These are phyloP conservation scores for Metschnikowia bowlesiae DNA, from an alignment of 805 yeast species.

Conservation along the genomic window DNA sequence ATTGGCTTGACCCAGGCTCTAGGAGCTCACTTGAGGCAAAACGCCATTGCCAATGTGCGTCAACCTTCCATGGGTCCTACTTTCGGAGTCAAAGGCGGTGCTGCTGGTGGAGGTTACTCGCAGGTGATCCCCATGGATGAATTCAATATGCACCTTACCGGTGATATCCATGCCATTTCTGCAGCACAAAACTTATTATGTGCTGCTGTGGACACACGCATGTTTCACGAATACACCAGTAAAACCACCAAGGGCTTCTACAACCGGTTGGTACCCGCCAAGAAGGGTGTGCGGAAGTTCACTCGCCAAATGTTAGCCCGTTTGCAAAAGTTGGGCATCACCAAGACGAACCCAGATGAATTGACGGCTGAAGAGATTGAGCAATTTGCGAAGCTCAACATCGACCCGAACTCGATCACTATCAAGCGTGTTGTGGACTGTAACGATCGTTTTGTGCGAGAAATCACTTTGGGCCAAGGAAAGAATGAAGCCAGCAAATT, in stretches of 20 bases:
- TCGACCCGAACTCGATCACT: slow-evolving; percentile 85
- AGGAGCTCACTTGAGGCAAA: slow-evolving; percentile 81
- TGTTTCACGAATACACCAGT: slow-evolving; percentile 91
- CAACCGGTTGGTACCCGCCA: slow-evolving; percentile 80
- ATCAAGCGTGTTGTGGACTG: slow-evolving; percentile 93
- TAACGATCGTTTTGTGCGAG: slow-evolving; percentile 88
- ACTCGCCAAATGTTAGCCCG: slow-evolving; percentile 76
- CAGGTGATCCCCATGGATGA: slow-evolving; percentile 99
- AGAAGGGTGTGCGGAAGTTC: slow-evolving; percentile 75
- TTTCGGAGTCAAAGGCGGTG: slow-evolving; percentile 98
- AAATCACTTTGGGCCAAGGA: slow-evolving; percentile 85
- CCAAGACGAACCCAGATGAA: slow-evolving; percentile 72
- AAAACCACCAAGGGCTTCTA: slow-evolving; percentile 72
- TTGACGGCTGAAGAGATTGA: slow-evolving; percentile 72
- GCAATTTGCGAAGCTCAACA: slow-evolving; percentile 76
- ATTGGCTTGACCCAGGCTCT: slow-evolving; percentile 95
- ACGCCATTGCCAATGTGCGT: slow-evolving; percentile 90
- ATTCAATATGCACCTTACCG: slow-evolving; percentile 95
- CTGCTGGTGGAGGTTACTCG: slow-evolving; percentile 98
- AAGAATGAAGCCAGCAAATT: slow-evolving; percentile 81
- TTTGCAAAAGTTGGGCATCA: slow-evolving; percentile 74
- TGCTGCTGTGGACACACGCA: slow-evolving; percentile 95
- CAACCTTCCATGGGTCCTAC: slow-evolving; percentile 99
- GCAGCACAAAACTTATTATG: slow-evolving; percentile 92
- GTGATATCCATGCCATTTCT: slow-evolving; percentile 94